Percentiles rank a stretch among this genome's conserved stretches.
These are phyloP conservation scores for Aspergillus bertholletiae DNA, from an alignment of 495 filamentous ascomycete genomes.

Conservation along the genomic window DNA sequence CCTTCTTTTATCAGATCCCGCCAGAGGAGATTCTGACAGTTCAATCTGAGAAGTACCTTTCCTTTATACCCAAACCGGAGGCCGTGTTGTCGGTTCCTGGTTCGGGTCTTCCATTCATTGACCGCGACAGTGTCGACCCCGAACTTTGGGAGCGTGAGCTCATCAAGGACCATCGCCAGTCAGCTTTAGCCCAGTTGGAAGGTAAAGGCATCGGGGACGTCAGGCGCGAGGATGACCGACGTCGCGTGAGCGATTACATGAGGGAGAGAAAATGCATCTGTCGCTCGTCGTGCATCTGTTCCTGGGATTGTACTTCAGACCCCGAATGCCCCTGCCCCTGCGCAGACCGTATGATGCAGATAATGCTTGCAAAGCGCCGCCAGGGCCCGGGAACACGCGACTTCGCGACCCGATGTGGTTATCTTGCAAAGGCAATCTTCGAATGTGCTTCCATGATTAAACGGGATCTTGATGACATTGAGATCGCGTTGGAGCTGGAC, in stretches of 20 bases:
- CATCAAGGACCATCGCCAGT: slow-evolving; percentile 28
- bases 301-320: slow-evolving; percentile 26
- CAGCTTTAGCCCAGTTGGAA: slow-evolving; percentile 29
- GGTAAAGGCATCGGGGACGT: slow-evolving; percentile 31
- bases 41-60: slow-evolving; percentile 35
- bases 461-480: slow-evolving; percentile 9
- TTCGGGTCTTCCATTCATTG: slow-evolving; percentile 24
- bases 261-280: slow-evolving; percentile 38
- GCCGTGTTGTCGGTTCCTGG: slow-evolving; percentile 13
- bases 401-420: slow-evolving; percentile 23
- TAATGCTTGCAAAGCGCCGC: slow-evolving; percentile 21
- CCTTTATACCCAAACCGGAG: slow-evolving; percentile 14
- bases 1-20: slow-evolving; percentile 24
- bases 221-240: slow-evolving; percentile 23
- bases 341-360: slow-evolving; percentile 31
- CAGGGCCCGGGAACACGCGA: slow-evolving; percentile 8
- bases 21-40: slow-evolving; percentile 22
- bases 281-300: slow-evolving; percentile 27
- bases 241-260: slow-evolving; percentile 17
- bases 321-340: slow-evolving; percentile 33
- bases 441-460: slow-evolving; percentile 22
- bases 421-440: slow-evolving; percentile 27
- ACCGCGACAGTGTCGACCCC: slow-evolving; percentile 13
- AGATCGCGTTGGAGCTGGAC: slow-evolving; percentile 19
- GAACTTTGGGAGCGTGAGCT: slow-evolving; percentile 20